Percentiles rank a stretch among this genome's conserved stretches.
These are phyloP conservation scores for Francoa sonchifolia DNA, from an alignment of 441 rosid genomes.

Conservation along the genomic window DNA sequence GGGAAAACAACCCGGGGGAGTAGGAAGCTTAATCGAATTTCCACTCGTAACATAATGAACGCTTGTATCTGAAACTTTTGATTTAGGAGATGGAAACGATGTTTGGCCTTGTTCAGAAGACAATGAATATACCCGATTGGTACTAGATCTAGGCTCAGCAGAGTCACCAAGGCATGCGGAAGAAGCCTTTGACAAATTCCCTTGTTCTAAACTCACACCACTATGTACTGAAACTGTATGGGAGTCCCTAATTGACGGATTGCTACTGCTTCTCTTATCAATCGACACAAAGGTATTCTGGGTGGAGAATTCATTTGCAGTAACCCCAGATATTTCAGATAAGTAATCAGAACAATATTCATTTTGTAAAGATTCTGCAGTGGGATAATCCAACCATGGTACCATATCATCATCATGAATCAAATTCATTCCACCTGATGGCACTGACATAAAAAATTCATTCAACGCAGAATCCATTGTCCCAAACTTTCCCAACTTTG, in stretches of 20 bases:
- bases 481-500: constrained; percentile 21
- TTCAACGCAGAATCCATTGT: constrained; percentile 21
- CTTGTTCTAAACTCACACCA: constrained; percentile 5
- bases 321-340: constrained; percentile 47
- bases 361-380: constrained; percentile 29
- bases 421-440: constrained; percentile 38
- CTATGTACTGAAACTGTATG: constrained; percentile 15
- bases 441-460: constrained; percentile 39
- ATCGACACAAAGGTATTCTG: constrained; percentile 30
- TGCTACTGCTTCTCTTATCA: constrained; percentile 20
- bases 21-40: constrained; percentile 12
- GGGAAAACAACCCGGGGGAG: constrained; percentile 18
- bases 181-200: not conserved
- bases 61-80: constrained; percentile 22
- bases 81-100: constrained; percentile 29
- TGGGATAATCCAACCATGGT: constrained; percentile 56
- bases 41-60: too few relatives aligned
- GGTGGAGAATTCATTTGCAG: constrained; percentile 31
- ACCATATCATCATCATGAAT: constrained; percentile 58
- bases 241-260: constrained; percentile 18
- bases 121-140: not conserved
- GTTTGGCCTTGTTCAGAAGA: constrained; percentile 19
- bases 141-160: not conserved
- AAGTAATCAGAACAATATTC: constrained; percentile 49
- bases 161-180: not conserved